phyloP scores from a whole-genome alignment of 768 basidiomycete species.

The Kwoniella bestiolae region DNA sequence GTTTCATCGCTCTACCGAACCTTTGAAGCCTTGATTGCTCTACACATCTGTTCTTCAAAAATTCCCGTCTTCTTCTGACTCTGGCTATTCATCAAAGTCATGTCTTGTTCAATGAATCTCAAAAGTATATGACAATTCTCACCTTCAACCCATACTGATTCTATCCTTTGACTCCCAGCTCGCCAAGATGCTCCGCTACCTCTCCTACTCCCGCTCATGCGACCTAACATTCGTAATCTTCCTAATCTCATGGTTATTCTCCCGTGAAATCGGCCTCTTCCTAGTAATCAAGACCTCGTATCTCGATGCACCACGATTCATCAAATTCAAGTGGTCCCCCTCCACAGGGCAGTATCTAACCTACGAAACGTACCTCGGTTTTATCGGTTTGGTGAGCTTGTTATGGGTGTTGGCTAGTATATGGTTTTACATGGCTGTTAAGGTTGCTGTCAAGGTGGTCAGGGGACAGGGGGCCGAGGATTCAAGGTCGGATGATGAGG shows the following conservation, averaged over 20 bases:
- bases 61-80: too few relatives aligned
- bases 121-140: too few relatives aligned
- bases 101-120: too few relatives aligned
- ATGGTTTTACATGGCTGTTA: conserved; percentile 86
- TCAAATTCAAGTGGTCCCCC: conserved; percentile 68
- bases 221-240: conserved; percentile 80
- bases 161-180: conserved; percentile 61
- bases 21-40: not conserved
- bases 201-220: conserved; percentile 67
- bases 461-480: conserved; percentile 78
- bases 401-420: conserved; percentile 64
- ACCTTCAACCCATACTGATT: not conserved
- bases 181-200: conserved; percentile 92
- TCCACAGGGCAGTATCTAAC: conserved; percentile 66
- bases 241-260: conserved; percentile 86
- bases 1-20: too few relatives aligned
- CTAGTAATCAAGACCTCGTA: conserved; percentile 69
- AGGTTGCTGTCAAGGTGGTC: conserved; percentile 80
- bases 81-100: too few relatives aligned
- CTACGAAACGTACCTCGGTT: conserved; percentile 60
- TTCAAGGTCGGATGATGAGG: conserved; percentile 70
- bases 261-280: conserved; percentile 81
- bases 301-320: conserved; percentile 62
- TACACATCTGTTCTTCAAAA: not conserved
- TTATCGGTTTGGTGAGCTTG: conserved; percentile 59